Evolutionary conservation across 352 stramenopile genomes (phyloP), one percentile per base, ranked within the genome.

Genomic region (Globisporangium heterothallicum): DNA sequence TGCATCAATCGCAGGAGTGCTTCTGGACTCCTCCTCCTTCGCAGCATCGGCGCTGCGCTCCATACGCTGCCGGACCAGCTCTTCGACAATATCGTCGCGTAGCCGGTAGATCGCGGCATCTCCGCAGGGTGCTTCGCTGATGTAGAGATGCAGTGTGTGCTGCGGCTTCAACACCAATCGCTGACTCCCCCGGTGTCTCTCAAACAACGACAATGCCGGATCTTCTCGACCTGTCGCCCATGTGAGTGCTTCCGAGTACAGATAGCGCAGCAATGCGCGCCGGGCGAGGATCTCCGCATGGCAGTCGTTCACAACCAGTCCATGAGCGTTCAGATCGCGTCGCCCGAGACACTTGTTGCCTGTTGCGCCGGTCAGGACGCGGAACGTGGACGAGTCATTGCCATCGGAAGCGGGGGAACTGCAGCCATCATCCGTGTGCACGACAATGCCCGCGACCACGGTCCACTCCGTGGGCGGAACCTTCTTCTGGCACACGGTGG

Each of bases 41-140:
- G 4, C 32, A 7, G 49, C 19, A 9, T 25, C 49, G 27, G 19
- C 32, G 16, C 56, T 58, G 22, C 58, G 55, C 42, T 64, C 55
- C 32, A 59, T 45, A 40, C 79, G 75, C 44, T 74, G 59, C 27
- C 72, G 64, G 16, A 84, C 70, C 9, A 88, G 61, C 26, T 68
- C 64, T 27, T 88, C 64, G 12, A 91, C 72, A 6, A 95, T 79
- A 7, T 85, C 73, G 36, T 79, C 63, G 2, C 75, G 75, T n/a
- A 94, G 54, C 30, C 78, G 50, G 64, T 98, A 97, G 55, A 98
- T 97, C n/a, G 90, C 81, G 6, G 86, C 86, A 67, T 98, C 92
- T 35, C 92, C 94, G 66, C 94, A 98, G 6, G 94, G 94, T 12
- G 88, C 81, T 70, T 97, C 91, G 46, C 76, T 97, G 47, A 97